Percentiles rank a stretch among this genome's conserved stretches.
Evolutionary conservation across 495 filamentous ascomycete species (phyloP).

Genomic region (Hyaloscypha variabilis): DNA sequence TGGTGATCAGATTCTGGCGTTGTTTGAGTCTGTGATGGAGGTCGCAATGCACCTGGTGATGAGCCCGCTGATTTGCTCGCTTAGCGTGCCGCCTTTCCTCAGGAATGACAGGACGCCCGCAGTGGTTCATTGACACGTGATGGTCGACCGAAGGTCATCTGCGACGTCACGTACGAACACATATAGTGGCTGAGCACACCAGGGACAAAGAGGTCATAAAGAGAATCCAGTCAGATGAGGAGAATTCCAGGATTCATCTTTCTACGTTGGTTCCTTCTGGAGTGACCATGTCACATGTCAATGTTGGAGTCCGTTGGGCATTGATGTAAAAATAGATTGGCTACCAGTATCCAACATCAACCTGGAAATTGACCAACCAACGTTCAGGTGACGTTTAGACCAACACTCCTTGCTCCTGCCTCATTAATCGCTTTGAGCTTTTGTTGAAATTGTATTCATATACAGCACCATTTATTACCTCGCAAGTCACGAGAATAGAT

Average conservation of each 20-base stretch:
- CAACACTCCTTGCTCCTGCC: no score
- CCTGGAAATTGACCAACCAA: neutral
- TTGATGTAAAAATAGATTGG: neutral
- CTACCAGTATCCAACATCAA: neutral
- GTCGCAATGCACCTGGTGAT: conserved; percentile 14
- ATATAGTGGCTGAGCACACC: neutral
- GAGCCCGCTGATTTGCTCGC: conserved; percentile 17
- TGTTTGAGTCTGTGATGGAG: conserved; percentile 22
- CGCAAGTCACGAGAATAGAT: no score
- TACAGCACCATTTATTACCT: no score
- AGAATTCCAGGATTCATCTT: neutral
- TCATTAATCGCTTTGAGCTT: no score
- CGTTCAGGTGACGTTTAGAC: neutral
- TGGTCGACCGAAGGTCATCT: neutral
- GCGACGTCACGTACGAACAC: neutral
- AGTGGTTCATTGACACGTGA: conserved; percentile 3
- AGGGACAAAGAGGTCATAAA: neutral
- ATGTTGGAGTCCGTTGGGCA: neutral
- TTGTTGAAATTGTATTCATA: no score
- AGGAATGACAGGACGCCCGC: neutral
- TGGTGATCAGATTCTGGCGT: conserved; percentile 30
- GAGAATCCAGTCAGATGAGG: neutral
- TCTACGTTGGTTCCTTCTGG: no score
- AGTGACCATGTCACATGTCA: neutral
- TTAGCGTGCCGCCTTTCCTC: neutral